Percentiles rank a stretch among this genome's conserved stretches.
phyloP scores from a whole-genome alignment of 2,329 filamentous ascomycete genomes.

The Exserohilum rostratum region DNA sequence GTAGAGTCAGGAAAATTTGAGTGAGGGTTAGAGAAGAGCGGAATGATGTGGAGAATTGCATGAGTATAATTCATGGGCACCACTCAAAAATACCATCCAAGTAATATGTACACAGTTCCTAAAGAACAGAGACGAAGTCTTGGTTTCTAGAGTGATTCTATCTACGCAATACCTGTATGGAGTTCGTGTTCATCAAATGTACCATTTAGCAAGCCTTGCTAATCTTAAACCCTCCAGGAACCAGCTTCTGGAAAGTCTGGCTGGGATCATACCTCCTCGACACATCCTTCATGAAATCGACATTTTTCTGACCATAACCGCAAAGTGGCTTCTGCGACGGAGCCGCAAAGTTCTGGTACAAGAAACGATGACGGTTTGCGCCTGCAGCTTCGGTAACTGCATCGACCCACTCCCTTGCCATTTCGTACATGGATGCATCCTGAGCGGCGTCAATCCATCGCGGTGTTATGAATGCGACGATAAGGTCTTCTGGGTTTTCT shows the following conservation, averaged over 20 bases:
- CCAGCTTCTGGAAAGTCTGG: not conserved
- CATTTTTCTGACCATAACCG: not conserved
- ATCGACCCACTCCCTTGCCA: not conserved
- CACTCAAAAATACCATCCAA: too few species aligned
- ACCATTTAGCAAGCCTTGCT: not conserved
- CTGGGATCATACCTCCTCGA: not conserved
- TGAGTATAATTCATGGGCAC: too few species aligned
- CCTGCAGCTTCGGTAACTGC: not conserved
- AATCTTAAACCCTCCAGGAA: not conserved
- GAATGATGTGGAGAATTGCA: too few species aligned
- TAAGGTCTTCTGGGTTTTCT: not conserved
- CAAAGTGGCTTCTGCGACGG: not conserved
- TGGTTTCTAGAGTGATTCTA: too few species aligned
- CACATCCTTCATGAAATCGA: not conserved
- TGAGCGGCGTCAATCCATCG: not conserved
- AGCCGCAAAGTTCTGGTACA: not conserved
- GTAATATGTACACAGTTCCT: too few species aligned
- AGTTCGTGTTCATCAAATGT: too few species aligned
- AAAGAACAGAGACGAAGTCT: too few species aligned
- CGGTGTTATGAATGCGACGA: not conserved
- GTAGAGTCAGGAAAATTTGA: too few species aligned
- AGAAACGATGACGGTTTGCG: not conserved
- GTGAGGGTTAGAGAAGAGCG: too few species aligned
- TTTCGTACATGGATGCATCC: not conserved
- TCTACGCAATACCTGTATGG: too few species aligned